Evolutionary conservation across 345 rosid species (phyloP).

Genomic region (Draba incana): DNA sequence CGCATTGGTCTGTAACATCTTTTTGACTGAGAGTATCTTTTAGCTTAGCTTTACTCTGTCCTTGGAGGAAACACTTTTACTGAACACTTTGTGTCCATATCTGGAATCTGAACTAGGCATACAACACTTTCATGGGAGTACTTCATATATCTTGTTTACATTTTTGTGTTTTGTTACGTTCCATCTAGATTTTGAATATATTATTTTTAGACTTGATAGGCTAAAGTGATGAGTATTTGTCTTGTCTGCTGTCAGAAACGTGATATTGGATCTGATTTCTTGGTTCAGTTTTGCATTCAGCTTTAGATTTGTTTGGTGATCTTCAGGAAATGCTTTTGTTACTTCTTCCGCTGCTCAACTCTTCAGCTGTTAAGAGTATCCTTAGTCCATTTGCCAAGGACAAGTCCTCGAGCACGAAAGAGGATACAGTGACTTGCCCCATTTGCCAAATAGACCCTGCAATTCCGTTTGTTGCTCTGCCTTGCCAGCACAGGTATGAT

Average conservation of each 20-base stretch:
- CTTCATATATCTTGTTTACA: constrained; percentile 4
- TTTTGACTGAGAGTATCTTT: background rate
- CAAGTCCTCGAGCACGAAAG: constrained; percentile 60
- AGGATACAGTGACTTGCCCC: constrained; percentile 71
- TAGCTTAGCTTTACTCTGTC: constrained; percentile 10
- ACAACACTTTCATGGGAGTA: background rate
- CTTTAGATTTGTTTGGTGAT: constrained; percentile 29
- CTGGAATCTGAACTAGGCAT: constrained; percentile 22
- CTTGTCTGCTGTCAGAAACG: constrained; percentile 10
- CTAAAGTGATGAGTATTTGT: constrained; percentile 10
- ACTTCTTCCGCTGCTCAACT: constrained; percentile 97
- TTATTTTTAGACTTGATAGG: constrained; percentile 5
- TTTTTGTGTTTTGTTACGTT: background rate
- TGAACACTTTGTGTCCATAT: constrained; percentile 4
- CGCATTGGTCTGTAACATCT: constrained; percentile 17
- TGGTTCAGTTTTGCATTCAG: constrained; percentile 20
- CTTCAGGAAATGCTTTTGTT: constrained; percentile 91
- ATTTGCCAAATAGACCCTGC: constrained; percentile 80
- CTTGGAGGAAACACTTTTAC: constrained; percentile 13
- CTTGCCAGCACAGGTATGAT: constrained; percentile 89
- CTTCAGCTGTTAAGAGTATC: constrained; percentile 72
- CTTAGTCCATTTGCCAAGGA: constrained; percentile 86
- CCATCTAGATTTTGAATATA: constrained; percentile 4
- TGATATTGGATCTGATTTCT: constrained; percentile 9
- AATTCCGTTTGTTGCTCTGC: constrained; percentile 86